These are phyloP conservation scores for Hypoxylon perforatum DNA, from an alignment of 495 filamentous ascomycete genomes.

Conservation along the genomic window DNA sequence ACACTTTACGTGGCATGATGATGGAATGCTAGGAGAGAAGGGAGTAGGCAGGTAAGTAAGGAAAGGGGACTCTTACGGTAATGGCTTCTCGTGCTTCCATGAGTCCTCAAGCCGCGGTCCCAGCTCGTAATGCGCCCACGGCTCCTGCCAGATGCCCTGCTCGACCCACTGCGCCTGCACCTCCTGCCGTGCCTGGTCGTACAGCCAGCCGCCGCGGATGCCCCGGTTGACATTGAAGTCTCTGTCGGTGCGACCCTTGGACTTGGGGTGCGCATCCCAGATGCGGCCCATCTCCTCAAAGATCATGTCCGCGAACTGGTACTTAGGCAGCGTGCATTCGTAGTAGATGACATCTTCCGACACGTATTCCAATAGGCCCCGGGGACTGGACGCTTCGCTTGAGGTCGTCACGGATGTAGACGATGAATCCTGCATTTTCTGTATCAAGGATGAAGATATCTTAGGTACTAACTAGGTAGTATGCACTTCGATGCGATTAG, in stretches of 20 bases:
- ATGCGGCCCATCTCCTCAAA: conserved; percentile 16
- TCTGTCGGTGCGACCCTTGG: conserved; percentile 1
- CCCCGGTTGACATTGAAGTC: background rate
- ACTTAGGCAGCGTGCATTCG: background rate
- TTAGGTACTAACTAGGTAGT: too few relatives aligned
- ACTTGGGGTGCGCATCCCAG: conserved; percentile 1
- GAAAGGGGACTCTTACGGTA: too few relatives aligned
- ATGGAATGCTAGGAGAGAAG: too few relatives aligned
- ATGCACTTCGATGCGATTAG: too few relatives aligned
- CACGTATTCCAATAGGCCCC: too few relatives aligned
- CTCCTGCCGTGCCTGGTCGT: conserved; percentile 8
- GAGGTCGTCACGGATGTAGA: too few relatives aligned
- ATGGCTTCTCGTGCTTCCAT: conserved; percentile 27
- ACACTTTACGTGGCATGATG: too few relatives aligned
- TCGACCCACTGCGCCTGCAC: conserved; percentile 40
- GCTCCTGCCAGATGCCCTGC: conserved; percentile 46
- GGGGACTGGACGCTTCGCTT: too few relatives aligned
- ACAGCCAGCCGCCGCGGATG: conserved; percentile 1
- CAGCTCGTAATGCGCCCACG: conserved; percentile 13
- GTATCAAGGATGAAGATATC: too few relatives aligned
- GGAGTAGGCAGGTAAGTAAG: too few relatives aligned
- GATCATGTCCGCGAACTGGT: conserved; percentile 8
- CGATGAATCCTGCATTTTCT: too few relatives aligned
- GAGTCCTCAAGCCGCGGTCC: background rate
- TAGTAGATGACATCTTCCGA: too few relatives aligned